These are phyloP conservation scores for Iris pallida DNA, from an alignment of 116 monocot species.

Conservation along the genomic window DNA sequence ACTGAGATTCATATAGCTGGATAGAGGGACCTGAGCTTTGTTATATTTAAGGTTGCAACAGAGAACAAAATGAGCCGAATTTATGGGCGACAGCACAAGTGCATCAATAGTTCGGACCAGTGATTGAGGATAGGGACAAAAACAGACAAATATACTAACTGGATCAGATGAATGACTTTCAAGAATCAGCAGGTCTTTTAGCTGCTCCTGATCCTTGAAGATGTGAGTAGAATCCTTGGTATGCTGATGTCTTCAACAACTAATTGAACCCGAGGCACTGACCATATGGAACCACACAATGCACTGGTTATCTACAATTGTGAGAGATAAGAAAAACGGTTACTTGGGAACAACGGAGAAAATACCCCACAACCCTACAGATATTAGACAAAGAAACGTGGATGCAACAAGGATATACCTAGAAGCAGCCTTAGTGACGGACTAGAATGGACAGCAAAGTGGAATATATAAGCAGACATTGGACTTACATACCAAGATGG, in stretches of 20 bases:
- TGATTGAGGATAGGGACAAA: not conserved
- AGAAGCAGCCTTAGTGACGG: not conserved
- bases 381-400: not conserved
- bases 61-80: not conserved
- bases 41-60: not conserved
- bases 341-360: not conserved
- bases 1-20: not conserved
- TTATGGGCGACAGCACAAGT: not conserved
- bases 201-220: not conserved
- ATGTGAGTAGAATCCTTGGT: not conserved
- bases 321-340: not conserved
- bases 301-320: not conserved
- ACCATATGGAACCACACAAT: not conserved
- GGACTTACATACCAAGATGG: not conserved
- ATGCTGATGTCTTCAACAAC: not conserved
- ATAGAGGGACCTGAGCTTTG: not conserved
- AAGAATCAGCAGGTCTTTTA: not conserved
- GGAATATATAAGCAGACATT: not conserved
- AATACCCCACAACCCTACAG: not conserved
- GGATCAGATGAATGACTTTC: not conserved
- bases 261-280: not conserved
- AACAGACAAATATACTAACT: not conserved
- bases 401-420: not conserved
- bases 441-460: not conserved
- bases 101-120: not conserved